phyloP scores from a whole-genome alignment of 805 yeast genomes.

The Yamadazyma akitaensis region DNA sequence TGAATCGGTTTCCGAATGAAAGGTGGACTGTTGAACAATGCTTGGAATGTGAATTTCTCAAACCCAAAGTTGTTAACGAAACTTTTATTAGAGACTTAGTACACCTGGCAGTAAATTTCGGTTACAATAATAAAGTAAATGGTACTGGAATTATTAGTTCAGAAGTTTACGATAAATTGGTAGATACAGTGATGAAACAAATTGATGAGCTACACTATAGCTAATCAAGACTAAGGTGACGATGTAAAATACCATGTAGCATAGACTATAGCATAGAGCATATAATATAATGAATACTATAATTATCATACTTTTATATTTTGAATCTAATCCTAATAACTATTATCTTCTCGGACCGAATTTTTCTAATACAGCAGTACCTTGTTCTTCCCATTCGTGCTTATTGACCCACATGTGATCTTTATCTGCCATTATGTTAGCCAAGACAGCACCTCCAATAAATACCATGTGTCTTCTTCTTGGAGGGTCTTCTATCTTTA shows the following conservation, averaged over 20 bases:
- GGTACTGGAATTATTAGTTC: slow-evolving; percentile 41
- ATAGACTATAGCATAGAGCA: slow-evolving; percentile 8
- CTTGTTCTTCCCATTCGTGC: slow-evolving; percentile 98
- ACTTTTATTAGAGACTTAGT: slow-evolving; percentile 66
- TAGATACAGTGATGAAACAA: slow-evolving; percentile 37
- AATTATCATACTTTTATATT: slow-evolving; percentile 1
- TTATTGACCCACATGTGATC: slow-evolving; percentile 97
- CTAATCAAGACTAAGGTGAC: slow-evolving; percentile 10
- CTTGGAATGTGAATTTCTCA: slow-evolving; percentile 60
- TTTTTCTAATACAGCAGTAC: slow-evolving; percentile 78
- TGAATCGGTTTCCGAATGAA: slow-evolving; percentile 63
- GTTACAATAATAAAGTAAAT: slow-evolving; percentile 41
- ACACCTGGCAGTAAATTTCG: slow-evolving; percentile 73
- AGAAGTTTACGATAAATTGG: slow-evolving; percentile 38
- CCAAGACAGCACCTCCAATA: slow-evolving; percentile 97
- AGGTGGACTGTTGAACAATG: slow-evolving; percentile 66
- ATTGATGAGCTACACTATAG: slow-evolving; percentile 36
- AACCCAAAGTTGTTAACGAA: slow-evolving; percentile 70
- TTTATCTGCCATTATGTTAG: slow-evolving; percentile 96
- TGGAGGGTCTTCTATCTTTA: slow-evolving; percentile 97
- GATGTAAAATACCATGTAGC: slow-evolving; percentile 3
- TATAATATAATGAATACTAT: background rate
- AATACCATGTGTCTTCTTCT: slow-evolving; percentile 98
- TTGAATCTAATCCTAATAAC: slow-evolving; percentile 2
- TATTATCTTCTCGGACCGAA: slow-evolving; percentile 74